Conservation (phyloP, 148 eudicot species). For the Amaranthus hypochondriacus region DNA sequence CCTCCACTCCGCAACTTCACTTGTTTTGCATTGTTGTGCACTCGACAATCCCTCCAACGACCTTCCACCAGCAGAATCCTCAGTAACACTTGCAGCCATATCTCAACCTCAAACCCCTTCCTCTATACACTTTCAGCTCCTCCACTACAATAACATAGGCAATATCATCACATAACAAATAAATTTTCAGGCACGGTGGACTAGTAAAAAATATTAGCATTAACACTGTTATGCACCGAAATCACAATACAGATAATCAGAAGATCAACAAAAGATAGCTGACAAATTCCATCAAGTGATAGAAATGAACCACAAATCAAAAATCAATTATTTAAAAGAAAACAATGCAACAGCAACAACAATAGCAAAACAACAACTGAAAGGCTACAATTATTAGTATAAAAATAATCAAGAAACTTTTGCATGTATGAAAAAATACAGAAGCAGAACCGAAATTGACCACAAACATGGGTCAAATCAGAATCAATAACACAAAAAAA, state of each 20-base stretch:
- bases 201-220: not conserved
- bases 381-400: not conserved
- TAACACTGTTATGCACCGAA: not conserved
- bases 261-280: not conserved
- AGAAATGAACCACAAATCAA: not conserved
- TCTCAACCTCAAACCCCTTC: constrained; percentile 28
- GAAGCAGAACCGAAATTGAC: constrained; percentile 24
- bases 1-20: constrained; percentile 87
- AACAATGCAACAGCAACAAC: not conserved
- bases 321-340: not conserved
- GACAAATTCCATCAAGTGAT: not conserved
- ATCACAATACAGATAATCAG: not conserved
- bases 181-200: too few relatives aligned
- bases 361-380: not conserved
- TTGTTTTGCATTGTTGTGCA: constrained; percentile 56
- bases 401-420: not conserved
- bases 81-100: constrained; percentile 72
- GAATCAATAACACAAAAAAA: constrained; percentile 20
- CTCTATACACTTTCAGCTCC: constrained; percentile 35
- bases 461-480: not conserved
- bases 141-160: constrained; percentile 22
- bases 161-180: not conserved
- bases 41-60: constrained; percentile 48
- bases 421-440: constrained; percentile 4
- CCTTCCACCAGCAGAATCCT: constrained; percentile 58